A percentile compares a stretch with the other conserved stretches of the same genome.
These are phyloP conservation scores for Aspergillus novofumigatus DNA, from an alignment of 2,329 filamentous ascomycete genomes.

Conservation along the genomic window DNA sequence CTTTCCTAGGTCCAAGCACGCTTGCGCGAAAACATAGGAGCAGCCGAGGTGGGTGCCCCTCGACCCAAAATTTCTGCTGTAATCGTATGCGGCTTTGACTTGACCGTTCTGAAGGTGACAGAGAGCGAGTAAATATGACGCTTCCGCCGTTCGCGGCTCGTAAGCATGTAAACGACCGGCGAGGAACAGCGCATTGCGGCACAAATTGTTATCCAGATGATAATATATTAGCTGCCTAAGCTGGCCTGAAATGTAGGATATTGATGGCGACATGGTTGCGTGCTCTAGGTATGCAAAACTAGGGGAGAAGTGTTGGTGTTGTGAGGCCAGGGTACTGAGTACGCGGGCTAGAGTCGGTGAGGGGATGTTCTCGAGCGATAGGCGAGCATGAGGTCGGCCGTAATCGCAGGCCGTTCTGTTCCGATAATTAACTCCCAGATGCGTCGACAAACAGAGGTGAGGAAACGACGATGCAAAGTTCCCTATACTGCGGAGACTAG, in stretches of 20 bases:
- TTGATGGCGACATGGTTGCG: constrained; percentile 51
- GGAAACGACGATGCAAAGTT: constrained; percentile 14
- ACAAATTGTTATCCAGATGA: constrained; percentile 81
- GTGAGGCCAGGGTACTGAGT: background rate
- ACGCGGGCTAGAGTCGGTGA: background rate
- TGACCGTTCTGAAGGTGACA: constrained; percentile 81
- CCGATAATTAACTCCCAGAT: background rate
- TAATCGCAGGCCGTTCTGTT: background rate
- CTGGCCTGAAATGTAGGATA: constrained; percentile 54
- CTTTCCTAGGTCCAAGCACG: constrained; percentile 73
- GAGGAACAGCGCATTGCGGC: constrained; percentile 89
- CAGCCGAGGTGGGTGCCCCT: constrained; percentile 78
- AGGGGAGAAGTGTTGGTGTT: background rate
- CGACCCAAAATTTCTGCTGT: constrained; percentile 66
- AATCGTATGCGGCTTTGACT: constrained; percentile 79
- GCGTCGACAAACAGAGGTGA: constrained; percentile 7
- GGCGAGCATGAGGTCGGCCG: background rate
- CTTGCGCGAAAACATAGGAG: constrained; percentile 85
- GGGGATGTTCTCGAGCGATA: background rate
- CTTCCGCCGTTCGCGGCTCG: constrained; percentile 75
- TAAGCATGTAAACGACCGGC: constrained; percentile 81
- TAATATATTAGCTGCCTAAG: constrained; percentile 65
- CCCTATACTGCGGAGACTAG: background rate
- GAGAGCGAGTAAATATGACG: constrained; percentile 75
- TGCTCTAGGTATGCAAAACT: background rate